Percentiles rank a stretch among this genome's conserved stretches.
These are phyloP conservation scores for Leccinellum rugosiceps DNA, from an alignment of 768 basidiomycete genomes.

Conservation along the genomic window DNA sequence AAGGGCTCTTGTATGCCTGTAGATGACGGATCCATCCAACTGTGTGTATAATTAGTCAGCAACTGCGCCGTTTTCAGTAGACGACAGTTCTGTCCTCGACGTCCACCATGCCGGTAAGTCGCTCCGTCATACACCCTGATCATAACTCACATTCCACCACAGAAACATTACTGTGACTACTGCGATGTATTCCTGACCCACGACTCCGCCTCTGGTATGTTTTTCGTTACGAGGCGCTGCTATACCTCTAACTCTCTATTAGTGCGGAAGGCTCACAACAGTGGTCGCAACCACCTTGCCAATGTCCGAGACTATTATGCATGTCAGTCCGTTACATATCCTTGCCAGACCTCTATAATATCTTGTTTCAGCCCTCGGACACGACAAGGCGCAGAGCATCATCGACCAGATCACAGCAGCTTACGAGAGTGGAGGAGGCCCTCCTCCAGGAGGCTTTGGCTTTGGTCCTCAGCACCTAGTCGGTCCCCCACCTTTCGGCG, in stretches of 20 bases:
- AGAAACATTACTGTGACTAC: conserved; percentile 95
- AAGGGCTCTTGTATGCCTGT: conserved; percentile 92
- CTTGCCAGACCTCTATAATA: conserved; percentile 3
- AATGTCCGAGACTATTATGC: conserved; percentile 98
- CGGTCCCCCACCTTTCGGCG: conserved; percentile 49
- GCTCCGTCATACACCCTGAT: neutral
- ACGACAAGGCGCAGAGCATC: conserved; percentile 97
- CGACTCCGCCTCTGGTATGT: conserved; percentile 85
- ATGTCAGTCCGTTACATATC: conserved; percentile 46
- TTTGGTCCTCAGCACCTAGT: conserved; percentile 81
- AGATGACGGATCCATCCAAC: conserved; percentile 64
- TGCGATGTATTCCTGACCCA: conserved; percentile 94
- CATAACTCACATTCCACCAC: conserved; percentile 8
- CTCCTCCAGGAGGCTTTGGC: conserved; percentile 84
- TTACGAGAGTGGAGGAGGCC: conserved; percentile 83
- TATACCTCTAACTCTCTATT: conserved; percentile 8
- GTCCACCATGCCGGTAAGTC: conserved; percentile 64
- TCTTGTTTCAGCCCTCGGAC: conserved; percentile 62
- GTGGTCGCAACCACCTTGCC: conserved; percentile 91
- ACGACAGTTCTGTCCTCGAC: conserved; percentile 15
- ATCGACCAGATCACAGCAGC: conserved; percentile 97
- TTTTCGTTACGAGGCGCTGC: neutral
- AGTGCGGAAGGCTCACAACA: conserved; percentile 99
- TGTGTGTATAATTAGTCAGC: conserved; percentile 25
- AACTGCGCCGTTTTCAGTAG: conserved; percentile 21